Percentiles rank a stretch among this genome's conserved stretches.
Conservation (phyloP, 2,329 filamentous ascomycete species). For the Aureobasidium sp. region DNA sequence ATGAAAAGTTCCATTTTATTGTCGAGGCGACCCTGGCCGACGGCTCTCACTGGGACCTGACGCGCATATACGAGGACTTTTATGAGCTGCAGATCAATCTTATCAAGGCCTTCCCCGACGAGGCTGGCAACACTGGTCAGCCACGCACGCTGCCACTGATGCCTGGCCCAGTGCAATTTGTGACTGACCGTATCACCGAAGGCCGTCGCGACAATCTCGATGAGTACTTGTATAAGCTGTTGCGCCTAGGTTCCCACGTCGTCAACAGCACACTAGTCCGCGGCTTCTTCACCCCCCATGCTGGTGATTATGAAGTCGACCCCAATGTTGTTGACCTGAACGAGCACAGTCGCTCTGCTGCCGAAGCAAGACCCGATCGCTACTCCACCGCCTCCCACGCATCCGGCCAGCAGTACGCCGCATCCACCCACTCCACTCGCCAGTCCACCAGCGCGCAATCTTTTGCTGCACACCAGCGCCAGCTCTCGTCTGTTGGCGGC, state of each 20-base stretch:
- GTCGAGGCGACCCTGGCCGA: conserved; percentile 89
- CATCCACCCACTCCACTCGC: conserved; percentile 17
- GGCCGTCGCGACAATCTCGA: conserved; percentile 87
- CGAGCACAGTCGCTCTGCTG: conserved; percentile 62
- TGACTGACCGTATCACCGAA: conserved; percentile 95
- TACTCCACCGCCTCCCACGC: conserved; percentile 31
- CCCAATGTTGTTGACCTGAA: conserved; percentile 50
- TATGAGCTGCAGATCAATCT: conserved; percentile 98
- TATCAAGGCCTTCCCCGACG: conserved; percentile 81
- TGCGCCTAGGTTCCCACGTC: conserved; percentile 78
- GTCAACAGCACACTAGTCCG: conserved; percentile 76
- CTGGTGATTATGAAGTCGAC: conserved; percentile 91
- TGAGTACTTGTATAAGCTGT: conserved; percentile 87
- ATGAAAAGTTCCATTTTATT: conserved; percentile 98
- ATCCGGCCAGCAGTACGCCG: conserved; percentile 3
- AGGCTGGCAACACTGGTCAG: conserved; percentile 73
- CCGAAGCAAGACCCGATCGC: conserved; percentile 38
- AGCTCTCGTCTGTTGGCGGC: conserved; percentile 19
- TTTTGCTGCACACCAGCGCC: conserved; percentile 21
- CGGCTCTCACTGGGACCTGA: conserved; percentile 84
- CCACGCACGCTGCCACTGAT: conserved; percentile 89
- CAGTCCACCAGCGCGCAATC: conserved; percentile 20
- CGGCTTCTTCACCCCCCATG: conserved; percentile 81
- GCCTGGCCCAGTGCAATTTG: conserved; percentile 95
- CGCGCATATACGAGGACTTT: conserved; percentile 95